Base-by-base conservation (phyloP, 2,329 filamentous ascomycete genomes). In the Ceratocystis cubensis region DNA sequence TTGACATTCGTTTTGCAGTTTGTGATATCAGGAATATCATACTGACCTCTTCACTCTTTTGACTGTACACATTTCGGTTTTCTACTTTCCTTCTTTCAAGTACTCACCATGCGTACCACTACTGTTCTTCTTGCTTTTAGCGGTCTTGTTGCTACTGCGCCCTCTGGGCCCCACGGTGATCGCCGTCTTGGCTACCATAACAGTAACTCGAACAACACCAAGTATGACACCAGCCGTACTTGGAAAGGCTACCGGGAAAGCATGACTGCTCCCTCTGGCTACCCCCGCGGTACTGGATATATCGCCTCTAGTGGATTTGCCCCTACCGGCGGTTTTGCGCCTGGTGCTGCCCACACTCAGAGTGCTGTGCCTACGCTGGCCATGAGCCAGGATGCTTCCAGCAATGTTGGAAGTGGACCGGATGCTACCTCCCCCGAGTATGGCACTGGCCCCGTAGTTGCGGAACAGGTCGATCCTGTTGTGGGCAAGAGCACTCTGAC, bases 51-150 rank as follows among this genome's bases (percentile, higher is more conserved):
- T 17, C 28, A n/a, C 53, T 33, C 53, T 17, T 30, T 13, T 33
- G 10, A 5, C 20, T 5, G 20, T 56, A 25, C 13, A 8, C 4
- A 30, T 17, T 50, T 33, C 22, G 6, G 17, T 20, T 30, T 20
- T 15, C 17, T 59, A 15, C n/a, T 41, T 22, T 59, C 5, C 10
- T 53, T 10, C 30, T 28, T 13, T 20, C n/a, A 6, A 50, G 6
- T 33, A 48, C 61, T 10, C 56, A 64, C 13, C 30, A 67, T 67
- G 66, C 66, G 66, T 48, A 25, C 50, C 25, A 44, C 66, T 44
- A 25, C 63, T 30, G 17, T 48, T 53, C 5, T 65, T 8, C 33
- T 65, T 20, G 48, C 59, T 30, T 56, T 68, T 44, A 25, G 46
- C n/a, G 57, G 30, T 22, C 48, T 68, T 28, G 48, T 63, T 7